phyloP scores from a whole-genome alignment of 1,284 basidiomycete genomes.

The Trichosporon asahii region DNA sequence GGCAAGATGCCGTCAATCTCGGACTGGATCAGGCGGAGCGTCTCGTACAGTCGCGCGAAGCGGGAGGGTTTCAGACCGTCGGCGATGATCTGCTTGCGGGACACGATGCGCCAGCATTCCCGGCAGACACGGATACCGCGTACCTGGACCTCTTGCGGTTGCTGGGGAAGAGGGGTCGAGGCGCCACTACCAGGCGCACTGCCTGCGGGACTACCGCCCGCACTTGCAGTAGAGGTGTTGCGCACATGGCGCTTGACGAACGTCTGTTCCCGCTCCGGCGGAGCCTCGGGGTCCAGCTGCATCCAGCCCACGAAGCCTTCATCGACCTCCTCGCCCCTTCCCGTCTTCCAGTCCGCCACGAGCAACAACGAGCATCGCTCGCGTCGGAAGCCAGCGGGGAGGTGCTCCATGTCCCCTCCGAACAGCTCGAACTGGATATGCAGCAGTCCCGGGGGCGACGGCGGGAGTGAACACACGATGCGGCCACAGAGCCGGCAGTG shows the following conservation, averaged over 20 bases:
- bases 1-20: conserved; percentile 68
- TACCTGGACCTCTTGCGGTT: conserved; percentile 66
- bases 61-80: conserved; percentile 63
- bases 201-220: conserved; percentile 3
- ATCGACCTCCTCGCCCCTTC: conserved; percentile 74
- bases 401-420: conserved; percentile 24
- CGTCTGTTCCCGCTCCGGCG: conserved; percentile 35
- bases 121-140: conserved; percentile 80
- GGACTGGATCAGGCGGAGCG: conserved; percentile 70
- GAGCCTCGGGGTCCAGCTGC: conserved; percentile 39
- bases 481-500: conserved; percentile 93
- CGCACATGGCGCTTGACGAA: conserved; percentile 9
- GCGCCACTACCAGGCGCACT: conserved; percentile 25
- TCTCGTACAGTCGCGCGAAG: conserved; percentile 68
- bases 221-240: neutral
- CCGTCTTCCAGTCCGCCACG: conserved; percentile 69
- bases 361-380: conserved; percentile 73
- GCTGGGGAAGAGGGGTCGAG: conserved; percentile 36
- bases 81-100: conserved; percentile 76
- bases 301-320: conserved; percentile 74
- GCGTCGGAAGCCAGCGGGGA: conserved; percentile 57
- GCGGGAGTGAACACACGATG: conserved; percentile 85
- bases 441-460: conserved; percentile 59
- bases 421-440: conserved; percentile 47
- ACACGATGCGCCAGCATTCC: conserved; percentile 70